phyloP scores from a whole-genome alignment of 2,329 filamentous ascomycete genomes.

The Pezicula radicicola region DNA sequence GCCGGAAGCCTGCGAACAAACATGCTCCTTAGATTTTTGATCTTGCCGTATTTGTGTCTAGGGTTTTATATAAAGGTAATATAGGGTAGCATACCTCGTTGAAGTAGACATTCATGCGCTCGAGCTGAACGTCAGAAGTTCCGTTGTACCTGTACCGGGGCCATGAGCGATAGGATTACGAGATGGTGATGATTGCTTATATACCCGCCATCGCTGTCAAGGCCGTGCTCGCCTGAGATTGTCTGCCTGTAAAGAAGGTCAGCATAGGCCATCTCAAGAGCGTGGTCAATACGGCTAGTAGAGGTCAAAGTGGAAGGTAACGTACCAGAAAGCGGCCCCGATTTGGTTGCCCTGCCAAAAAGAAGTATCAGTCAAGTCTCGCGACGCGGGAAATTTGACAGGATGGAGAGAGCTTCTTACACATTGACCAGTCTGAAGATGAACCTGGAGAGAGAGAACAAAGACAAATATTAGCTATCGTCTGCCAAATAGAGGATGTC shows the following conservation, averaged over 20 bases:
- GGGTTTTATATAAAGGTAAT: too few relatives aligned
- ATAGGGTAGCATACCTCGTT: too few relatives aligned
- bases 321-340: slow-evolving; percentile 98
- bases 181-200: too few relatives aligned
- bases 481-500: slow-evolving; percentile 46
- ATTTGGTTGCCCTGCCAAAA: slow-evolving; percentile 93
- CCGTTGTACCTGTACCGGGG: slow-evolving; percentile 76
- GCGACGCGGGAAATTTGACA: too few relatives aligned
- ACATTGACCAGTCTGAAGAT: slow-evolving; percentile 99
- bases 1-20: slow-evolving; percentile 79
- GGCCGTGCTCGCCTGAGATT: slow-evolving; percentile 89
- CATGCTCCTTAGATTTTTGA: neutral
- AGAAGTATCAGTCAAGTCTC: too few relatives aligned
- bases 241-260: too few relatives aligned
- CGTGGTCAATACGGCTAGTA: too few relatives aligned
- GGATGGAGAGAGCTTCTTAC: slow-evolving; percentile 54
- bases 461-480: too few relatives aligned
- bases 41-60: too few relatives aligned
- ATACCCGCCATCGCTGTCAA: slow-evolving; percentile 95
- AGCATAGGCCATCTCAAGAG: too few relatives aligned
- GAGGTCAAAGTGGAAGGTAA: too few relatives aligned
- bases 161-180: too few relatives aligned
- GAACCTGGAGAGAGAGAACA: slow-evolving; percentile 89
- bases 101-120: slow-evolving; percentile 99
- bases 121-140: slow-evolving; percentile 96